Evolutionary conservation across 2,329 filamentous ascomycete species (phyloP), one percentile per base, ranked within the genome.

Genomic region (Fusarium sp.): DNA sequence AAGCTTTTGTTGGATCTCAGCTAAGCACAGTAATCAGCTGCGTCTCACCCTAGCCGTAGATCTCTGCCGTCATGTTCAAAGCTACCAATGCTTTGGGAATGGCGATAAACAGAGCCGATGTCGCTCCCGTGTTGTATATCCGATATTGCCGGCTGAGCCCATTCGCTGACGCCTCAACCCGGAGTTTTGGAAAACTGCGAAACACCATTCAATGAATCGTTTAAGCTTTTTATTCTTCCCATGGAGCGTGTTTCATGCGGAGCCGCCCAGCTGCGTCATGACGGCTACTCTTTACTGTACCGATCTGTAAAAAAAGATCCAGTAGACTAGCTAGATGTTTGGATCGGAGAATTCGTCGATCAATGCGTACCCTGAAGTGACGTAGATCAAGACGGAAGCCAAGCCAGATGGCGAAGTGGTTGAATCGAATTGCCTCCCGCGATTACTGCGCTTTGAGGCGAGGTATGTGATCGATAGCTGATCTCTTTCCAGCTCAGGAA

Each of bases 321-420:
- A 47, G 30, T 23, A 20, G 17, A 38, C 40, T 47, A 46, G 32
- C 40, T 38, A 46, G 19, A 44, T 17, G 23, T 47, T 36, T 21
- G 28, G 59, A 62, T 48, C 42, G 30, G 57, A 28, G 39, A 50
- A 45, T 42, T 58, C 44, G 24, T 53, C 46, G 49, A 69, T 69
- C 56, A 38, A 51, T 38, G n/a, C 44, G 38, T 67, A 53, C 34
- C 43, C 56, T 50, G 32, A 20, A 67, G 43, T 69, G 66, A 67
- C 66, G 66, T 64, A 59, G 6, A 52, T 28, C 23, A 19, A 15
- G 32, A 30, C 21, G 32, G 21, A 23, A 26, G 48, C 58, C 45
- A 68, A 68, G 59, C 45, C 32, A 21, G 38, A 52, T 42, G 65
- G 60, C 60, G 26, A 50, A 62, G 15, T 34, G 15, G 26, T 53